These are phyloP conservation scores for Xylaria bambusicola DNA, from an alignment of 495 filamentous ascomycete species.

Conservation along the genomic window DNA sequence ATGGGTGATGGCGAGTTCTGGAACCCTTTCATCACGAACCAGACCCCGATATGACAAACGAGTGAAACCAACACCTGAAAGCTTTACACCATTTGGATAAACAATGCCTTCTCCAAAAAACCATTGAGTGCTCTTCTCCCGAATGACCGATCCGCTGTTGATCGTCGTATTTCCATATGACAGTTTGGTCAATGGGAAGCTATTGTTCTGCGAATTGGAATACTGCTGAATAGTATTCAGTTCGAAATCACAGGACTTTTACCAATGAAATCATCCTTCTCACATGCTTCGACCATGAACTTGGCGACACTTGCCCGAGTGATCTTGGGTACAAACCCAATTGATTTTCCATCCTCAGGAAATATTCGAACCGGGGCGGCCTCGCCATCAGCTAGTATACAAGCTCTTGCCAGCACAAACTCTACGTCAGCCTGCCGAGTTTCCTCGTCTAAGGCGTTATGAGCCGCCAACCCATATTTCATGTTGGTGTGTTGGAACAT, in stretches of 20 bases:
- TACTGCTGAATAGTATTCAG: slow-evolving; percentile 17
- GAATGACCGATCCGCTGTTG: too few relatives aligned
- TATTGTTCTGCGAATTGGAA: neutral
- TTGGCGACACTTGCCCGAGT: slow-evolving; percentile 44
- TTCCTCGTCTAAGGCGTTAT: slow-evolving; percentile 17
- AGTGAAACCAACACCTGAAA: neutral
- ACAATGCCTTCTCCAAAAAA: neutral
- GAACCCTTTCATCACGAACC: slow-evolving; percentile 21
- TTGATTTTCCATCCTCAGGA: slow-evolving; percentile 13
- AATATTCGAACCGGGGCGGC: slow-evolving; percentile 18
- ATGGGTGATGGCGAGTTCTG: slow-evolving; percentile 32
- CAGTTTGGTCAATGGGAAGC: neutral
- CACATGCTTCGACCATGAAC: slow-evolving; percentile 46
- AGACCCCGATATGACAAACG: neutral
- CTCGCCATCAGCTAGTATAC: slow-evolving; percentile 19
- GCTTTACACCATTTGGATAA: neutral
- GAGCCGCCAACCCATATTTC: slow-evolving; percentile 12
- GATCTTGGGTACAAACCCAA: slow-evolving; percentile 25
- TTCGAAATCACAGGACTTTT: slow-evolving; percentile 44
- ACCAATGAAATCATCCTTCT: slow-evolving; percentile 37
- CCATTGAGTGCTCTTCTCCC: neutral
- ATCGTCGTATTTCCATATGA: neutral
- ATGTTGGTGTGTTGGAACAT: slow-evolving; percentile 19
- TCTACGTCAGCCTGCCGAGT: slow-evolving; percentile 15
- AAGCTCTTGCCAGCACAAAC: slow-evolving; percentile 18